Conservation (phyloP, 2,329 filamentous ascomycete genomes). For the Beauveria rudraprayagi region DNA sequence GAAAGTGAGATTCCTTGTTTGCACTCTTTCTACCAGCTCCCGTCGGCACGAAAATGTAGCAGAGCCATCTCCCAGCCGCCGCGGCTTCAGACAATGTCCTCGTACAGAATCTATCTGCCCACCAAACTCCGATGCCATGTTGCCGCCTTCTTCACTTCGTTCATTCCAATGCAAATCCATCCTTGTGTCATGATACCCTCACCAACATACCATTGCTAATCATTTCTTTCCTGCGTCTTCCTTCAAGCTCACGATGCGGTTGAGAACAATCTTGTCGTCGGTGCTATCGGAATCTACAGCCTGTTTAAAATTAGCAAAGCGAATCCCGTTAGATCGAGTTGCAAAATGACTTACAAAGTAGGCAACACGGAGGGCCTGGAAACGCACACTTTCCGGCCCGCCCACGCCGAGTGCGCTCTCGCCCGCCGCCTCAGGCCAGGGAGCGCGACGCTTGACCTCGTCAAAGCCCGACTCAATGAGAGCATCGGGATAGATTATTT, state of each 20-base stretch:
- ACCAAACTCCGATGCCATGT: neutral
- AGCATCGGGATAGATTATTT: constrained; percentile 69
- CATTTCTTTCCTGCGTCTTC: constrained; percentile 65
- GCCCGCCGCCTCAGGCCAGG: constrained; percentile 73
- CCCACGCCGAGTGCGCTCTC: constrained; percentile 54
- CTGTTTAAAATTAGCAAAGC: constrained; percentile 25
- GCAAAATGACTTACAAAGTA: constrained; percentile 55
- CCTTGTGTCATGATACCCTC: neutral
- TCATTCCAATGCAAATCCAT: neutral
- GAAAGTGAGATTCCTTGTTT: neutral
- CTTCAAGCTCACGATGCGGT: constrained; percentile 86
- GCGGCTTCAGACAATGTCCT: neutral
- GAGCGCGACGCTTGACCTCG: constrained; percentile 63
- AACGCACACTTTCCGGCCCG: constrained; percentile 69
- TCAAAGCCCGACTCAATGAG: constrained; percentile 78
- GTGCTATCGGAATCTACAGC: constrained; percentile 71
- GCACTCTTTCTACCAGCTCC: neutral
- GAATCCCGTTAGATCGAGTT: neutral
- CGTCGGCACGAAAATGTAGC: neutral
- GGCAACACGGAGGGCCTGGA: constrained; percentile 84
- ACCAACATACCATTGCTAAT: neutral
- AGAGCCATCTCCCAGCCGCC: neutral
- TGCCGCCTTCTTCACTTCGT: neutral
- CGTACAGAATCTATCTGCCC: neutral
- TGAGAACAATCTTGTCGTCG: constrained; percentile 74